A percentile compares a stretch with the other conserved stretches of the same genome.
These are phyloP conservation scores for Fragilariopsis cylindrus DNA, from an alignment of 108 stramenopile species.

Conservation along the genomic window DNA sequence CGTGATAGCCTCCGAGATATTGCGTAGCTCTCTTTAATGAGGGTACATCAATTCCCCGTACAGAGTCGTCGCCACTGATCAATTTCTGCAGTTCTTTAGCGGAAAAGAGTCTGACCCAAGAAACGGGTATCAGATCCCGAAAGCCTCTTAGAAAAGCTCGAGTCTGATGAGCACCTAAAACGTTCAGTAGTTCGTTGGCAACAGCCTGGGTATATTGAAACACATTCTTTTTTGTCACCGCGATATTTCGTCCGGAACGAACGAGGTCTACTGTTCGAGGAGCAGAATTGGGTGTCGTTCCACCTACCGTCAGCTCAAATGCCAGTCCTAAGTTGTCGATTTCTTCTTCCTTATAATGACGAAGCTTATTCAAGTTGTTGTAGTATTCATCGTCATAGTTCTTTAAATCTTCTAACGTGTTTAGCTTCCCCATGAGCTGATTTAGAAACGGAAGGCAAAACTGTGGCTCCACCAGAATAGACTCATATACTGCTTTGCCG, in stretches of 20 bases:
- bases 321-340: constrained; percentile 78
- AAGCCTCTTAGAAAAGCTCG: constrained; percentile 94
- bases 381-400: constrained; percentile 92
- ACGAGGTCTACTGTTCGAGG: constrained; percentile 67
- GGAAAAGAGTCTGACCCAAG: constrained; percentile 94
- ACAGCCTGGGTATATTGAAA: constrained; percentile 90
- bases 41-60: constrained; percentile 87
- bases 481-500: constrained; percentile 96
- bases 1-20: constrained; percentile 96
- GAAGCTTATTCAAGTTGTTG: constrained; percentile 79
- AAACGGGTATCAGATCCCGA: constrained; percentile 91
- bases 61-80: constrained; percentile 91
- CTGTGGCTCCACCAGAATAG: constrained; percentile 86
- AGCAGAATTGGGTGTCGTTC: constrained; percentile 7
- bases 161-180: constrained; percentile 78
- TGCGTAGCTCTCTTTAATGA: constrained; percentile 76
- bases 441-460: constrained; percentile 92
- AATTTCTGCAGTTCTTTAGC: constrained; percentile 95
- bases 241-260: constrained; percentile 74
- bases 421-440: constrained; percentile 83
- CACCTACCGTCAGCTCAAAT: constrained; percentile 69
- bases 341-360: constrained; percentile 58
- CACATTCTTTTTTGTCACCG: constrained; percentile 90
- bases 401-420: constrained; percentile 92
- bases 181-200: constrained; percentile 92